Conservation (phyloP, 208 protist genomes). For the Crithidia fasciculata region DNA sequence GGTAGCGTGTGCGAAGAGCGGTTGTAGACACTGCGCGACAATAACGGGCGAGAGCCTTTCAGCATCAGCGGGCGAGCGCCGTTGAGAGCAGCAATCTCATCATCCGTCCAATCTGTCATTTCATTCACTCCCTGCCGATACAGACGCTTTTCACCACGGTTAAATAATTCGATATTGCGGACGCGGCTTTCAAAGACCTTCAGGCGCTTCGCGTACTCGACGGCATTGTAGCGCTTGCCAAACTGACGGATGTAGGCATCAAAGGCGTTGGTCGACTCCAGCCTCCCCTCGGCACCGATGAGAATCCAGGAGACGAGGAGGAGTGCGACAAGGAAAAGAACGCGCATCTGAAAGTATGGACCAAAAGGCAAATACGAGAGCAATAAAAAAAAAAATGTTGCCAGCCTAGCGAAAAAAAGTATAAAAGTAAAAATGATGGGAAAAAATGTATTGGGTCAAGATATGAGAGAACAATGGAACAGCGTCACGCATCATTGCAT, state of each 20-base stretch:
- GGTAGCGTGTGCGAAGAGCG: constrained; percentile 32
- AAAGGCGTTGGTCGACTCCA: constrained; percentile 28
- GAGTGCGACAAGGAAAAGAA: neutral
- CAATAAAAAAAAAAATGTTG: neutral
- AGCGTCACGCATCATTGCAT: neutral
- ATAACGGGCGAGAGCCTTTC: constrained; percentile 14
- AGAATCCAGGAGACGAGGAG: neutral
- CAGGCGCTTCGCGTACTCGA: constrained; percentile 42
- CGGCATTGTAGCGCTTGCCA: constrained; percentile 41
- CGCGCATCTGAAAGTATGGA: neutral
- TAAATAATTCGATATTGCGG: constrained; percentile 39
- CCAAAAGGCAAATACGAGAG: neutral
- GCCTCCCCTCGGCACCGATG: neutral
- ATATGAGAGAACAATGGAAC: neutral
- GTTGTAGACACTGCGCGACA: constrained; percentile 11
- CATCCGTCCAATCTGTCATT: constrained; percentile 56
- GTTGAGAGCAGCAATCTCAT: constrained; percentile 47
- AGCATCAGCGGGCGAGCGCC: constrained; percentile 24
- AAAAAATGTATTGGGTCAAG: too few relatives aligned
- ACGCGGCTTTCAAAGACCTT: constrained; percentile 42
- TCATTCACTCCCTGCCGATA: constrained; percentile 47
- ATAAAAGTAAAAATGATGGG: too few relatives aligned
- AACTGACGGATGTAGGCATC: constrained; percentile 41
- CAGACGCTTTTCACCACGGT: constrained; percentile 15
- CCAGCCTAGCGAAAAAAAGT: too few relatives aligned